These are phyloP conservation scores for Poa annua DNA, from an alignment of 176 grass and related monocot species.

Conservation along the genomic window DNA sequence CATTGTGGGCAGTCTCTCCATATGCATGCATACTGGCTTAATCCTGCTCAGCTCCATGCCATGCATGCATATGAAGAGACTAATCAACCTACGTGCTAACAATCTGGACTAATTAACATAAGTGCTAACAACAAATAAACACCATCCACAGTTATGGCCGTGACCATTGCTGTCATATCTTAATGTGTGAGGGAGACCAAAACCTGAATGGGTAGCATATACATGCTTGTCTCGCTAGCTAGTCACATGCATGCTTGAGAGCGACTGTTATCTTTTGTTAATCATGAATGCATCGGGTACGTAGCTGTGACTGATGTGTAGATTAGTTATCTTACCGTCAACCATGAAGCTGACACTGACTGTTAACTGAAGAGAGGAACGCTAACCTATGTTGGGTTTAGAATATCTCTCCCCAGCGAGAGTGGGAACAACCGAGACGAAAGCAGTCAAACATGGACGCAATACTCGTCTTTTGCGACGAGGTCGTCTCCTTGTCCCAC, in stretches of 20 bases:
- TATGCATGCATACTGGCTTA: not conserved
- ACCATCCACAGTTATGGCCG: not conserved
- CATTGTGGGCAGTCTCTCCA: not conserved
- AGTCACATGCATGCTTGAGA: not conserved
- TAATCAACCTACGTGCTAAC: not conserved
- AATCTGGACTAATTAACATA: not conserved
- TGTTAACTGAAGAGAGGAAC: not conserved
- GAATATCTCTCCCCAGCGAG: not conserved
- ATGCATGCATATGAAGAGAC: not conserved
- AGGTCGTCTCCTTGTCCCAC: not conserved
- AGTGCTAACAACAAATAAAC: not conserved
- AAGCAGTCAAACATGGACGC: not conserved
- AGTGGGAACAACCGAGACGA: not conserved
- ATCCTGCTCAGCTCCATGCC: slow-evolving; percentile 7
- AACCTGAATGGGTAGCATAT: not conserved
- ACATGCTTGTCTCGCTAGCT: not conserved
- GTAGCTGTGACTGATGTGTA: not conserved
- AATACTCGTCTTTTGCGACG: not conserved
- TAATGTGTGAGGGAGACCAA: slow-evolving; percentile 4
- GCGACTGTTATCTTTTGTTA: not conserved
- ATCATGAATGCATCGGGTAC: not conserved
- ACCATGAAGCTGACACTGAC: not conserved
- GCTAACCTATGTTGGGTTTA: not conserved
- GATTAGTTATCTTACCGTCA: not conserved
- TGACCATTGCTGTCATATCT: not conserved